Evolutionary conservation across 202 grass and related monocot genomes (phyloP), one percentile per base, ranked within the genome.

Genomic region (Saccharum hybrid): DNA sequence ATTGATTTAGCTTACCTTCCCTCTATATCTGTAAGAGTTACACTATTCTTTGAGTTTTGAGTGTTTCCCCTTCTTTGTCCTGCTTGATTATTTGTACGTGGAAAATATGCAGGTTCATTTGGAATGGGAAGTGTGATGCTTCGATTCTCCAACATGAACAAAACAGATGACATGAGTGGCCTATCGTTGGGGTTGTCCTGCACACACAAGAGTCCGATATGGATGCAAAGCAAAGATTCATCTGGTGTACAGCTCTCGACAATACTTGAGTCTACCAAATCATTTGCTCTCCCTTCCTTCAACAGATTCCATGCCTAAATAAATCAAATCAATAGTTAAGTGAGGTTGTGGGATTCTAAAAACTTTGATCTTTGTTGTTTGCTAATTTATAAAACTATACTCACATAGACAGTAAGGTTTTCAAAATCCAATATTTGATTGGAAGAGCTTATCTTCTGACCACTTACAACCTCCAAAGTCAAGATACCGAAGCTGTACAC

Each of bases 401-500:
- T 85, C 65, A 85, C 89, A 37, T 79, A 71, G 62, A 64, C 33
- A 60, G 64, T 28, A 43, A 91, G 74, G 34, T 88, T 91, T 57
- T 69, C 60, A 15, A 33, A 73, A 3, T 52, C 79, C 80, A 48
- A 72, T 36, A 23, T 68, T 19, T n/a, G 61, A 12, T 83, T 19
- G n/a, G 23, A 63, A 71, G 74, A 84, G 41, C 85, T 74, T 37
- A 83, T 92, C 45, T 30, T 90, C 10, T 41, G 3, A 10, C 93
- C 85, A 46, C 83, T 86, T 13, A 89, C 49, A 59, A 89, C 68
- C 85, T 92, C 86, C 31, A 89, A 61, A 10, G 77, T n/a, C 8
- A 92, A 78, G 31, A 89, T 84, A 34, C 86, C 86, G 12, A 81
- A 92, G 37, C 90, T 87, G 22, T 89, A 92, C 1, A 87, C 84